phyloP scores from a whole-genome alignment of 2,329 filamentous ascomycete genomes.

The Lecanicillium sp. region DNA sequence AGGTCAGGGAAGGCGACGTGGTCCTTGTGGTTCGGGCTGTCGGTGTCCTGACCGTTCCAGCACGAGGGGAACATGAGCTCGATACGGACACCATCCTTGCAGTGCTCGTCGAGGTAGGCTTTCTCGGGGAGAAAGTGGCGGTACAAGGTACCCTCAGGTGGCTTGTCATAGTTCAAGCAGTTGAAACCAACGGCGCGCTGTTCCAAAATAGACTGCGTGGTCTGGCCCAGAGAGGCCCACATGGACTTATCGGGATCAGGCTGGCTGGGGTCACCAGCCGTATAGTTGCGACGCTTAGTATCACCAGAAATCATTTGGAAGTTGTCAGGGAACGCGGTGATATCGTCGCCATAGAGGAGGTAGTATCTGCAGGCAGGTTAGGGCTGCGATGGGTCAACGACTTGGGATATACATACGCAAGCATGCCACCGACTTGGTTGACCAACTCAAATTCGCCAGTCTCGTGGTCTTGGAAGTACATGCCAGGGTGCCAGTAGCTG shows the following conservation, averaged over 20 bases:
- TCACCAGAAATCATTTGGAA: constrained; percentile 81
- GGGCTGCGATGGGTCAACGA: too few species aligned
- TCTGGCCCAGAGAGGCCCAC: constrained; percentile 58
- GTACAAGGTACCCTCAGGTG: constrained; percentile 64
- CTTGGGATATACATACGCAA: constrained; percentile 80
- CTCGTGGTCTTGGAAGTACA: constrained; percentile 64
- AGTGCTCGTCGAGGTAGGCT: constrained; percentile 70
- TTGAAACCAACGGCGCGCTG: constrained; percentile 92
- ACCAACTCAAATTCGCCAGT: constrained; percentile 63
- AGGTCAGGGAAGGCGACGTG: constrained; percentile 73
- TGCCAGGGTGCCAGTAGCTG: constrained; percentile 74
- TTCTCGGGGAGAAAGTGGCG: constrained; percentile 80
- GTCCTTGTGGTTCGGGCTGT: constrained; percentile 45
- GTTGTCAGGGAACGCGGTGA: constrained; percentile 65
- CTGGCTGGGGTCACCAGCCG: constrained; percentile 56
- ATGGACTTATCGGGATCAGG: constrained; percentile 57
- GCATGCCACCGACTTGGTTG: constrained; percentile 70
- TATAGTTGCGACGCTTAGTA: constrained; percentile 59
- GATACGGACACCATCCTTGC: constrained; percentile 69
- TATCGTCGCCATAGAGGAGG: constrained; percentile 56
- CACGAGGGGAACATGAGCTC: constrained; percentile 86
- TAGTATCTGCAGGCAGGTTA: constrained; percentile 58
- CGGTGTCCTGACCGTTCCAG: constrained; percentile 63
- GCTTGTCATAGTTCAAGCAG: constrained; percentile 70
- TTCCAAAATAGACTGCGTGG: constrained; percentile 56